These are phyloP conservation scores for Thelonectria rubi DNA, from an alignment of 2,329 filamentous ascomycete species.

Conservation along the genomic window DNA sequence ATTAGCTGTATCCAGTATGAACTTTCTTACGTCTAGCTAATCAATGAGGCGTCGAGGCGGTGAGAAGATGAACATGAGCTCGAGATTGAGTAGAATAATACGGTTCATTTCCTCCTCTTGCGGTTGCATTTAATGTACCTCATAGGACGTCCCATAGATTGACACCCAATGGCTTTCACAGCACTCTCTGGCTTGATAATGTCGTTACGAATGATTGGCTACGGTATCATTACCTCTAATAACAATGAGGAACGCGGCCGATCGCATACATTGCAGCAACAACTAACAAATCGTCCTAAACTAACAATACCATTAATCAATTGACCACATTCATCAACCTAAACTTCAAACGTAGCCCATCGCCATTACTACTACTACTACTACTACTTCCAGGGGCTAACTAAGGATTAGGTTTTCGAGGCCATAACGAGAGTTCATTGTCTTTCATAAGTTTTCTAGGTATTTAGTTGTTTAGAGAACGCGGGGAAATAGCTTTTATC, in stretches of 20 bases:
- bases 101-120: neutral
- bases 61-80: neutral
- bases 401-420: too few species aligned
- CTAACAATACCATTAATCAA: conserved; percentile 1
- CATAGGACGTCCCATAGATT: neutral
- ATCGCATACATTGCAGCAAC: neutral
- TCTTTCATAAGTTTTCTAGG: too few species aligned
- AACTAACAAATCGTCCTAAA: neutral
- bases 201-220: neutral
- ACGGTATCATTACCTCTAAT: neutral
- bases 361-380: too few species aligned
- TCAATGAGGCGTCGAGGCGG: neutral
- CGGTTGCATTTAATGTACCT: neutral
- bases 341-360: neutral
- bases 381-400: too few species aligned
- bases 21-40: neutral
- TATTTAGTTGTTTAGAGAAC: too few species aligned
- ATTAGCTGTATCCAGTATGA: too few species aligned
- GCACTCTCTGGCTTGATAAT: neutral
- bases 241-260: neutral
- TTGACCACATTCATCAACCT: neutral
- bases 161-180: neutral
- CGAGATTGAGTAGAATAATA: conserved; percentile 2
- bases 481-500: too few species aligned
- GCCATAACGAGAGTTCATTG: too few species aligned